These are phyloP conservation scores for Apophysomyces trapeziformis DNA, from an alignment of 371 early-diverging fungal species.

Conservation along the genomic window DNA sequence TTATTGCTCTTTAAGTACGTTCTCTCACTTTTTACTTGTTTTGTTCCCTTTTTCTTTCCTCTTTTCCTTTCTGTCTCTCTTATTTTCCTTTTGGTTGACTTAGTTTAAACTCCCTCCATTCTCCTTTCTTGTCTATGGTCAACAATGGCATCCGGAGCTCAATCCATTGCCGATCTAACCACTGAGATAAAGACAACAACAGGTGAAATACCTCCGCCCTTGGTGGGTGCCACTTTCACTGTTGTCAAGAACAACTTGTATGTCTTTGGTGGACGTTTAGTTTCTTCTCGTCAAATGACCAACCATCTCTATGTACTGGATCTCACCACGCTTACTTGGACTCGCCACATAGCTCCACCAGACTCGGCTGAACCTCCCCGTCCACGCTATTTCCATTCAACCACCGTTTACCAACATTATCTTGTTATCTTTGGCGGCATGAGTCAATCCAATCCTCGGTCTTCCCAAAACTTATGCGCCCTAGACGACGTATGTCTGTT, in stretches of 20 bases:
- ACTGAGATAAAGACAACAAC: conserved; percentile 70
- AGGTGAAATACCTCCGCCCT: conserved; percentile 67
- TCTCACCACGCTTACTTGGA: conserved; percentile 64
- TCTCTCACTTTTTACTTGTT: neutral
- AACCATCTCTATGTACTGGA: conserved; percentile 71
- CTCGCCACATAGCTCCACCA: conserved; percentile 33
- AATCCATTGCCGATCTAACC: conserved; percentile 76
- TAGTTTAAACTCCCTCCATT: neutral
- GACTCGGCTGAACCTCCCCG: conserved; percentile 38
- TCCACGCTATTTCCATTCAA: conserved; percentile 80
- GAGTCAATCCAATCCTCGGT: conserved; percentile 40
- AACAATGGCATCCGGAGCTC: conserved; percentile 50
- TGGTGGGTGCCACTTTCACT: conserved; percentile 72
- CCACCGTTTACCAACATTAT: conserved; percentile 60
- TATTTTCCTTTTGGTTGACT: neutral
- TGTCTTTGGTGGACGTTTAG: conserved; percentile 75
- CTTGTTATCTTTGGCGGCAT: conserved; percentile 73
- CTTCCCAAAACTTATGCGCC: conserved; percentile 44
- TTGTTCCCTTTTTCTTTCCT: conserved; percentile 12
- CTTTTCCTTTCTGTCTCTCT: neutral
- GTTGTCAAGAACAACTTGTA: conserved; percentile 62
- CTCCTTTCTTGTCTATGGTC: conserved; percentile 10
- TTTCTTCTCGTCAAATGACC: conserved; percentile 68
- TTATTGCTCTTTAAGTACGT: neutral
- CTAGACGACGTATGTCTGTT: conserved; percentile 70